Evolutionary conservation across 2,329 filamentous ascomycete genomes (phyloP).

Genomic region (Trichophyton schoenleinii): DNA sequence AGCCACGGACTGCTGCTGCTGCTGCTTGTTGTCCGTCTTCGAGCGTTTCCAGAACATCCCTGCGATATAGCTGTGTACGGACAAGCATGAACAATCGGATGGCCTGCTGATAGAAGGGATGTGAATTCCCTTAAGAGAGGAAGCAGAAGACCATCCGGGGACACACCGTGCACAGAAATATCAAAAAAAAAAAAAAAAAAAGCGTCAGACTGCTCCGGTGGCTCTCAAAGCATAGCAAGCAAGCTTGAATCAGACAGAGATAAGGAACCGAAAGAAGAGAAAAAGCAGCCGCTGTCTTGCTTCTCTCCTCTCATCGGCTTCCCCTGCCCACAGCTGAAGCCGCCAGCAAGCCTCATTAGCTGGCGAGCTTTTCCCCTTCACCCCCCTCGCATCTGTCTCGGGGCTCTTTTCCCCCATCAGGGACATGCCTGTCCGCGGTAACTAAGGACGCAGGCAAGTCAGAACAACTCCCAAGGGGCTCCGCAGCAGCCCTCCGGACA

Average conservation of each 20-base stretch:
- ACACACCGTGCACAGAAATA: neutral
- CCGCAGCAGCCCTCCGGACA: neutral
- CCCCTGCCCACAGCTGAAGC: neutral
- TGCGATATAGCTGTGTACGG: conserved; percentile 6
- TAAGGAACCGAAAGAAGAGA: no score
- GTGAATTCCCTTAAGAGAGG: neutral
- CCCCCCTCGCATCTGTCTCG: neutral
- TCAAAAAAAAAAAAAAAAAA: neutral
- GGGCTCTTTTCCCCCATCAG: neutral
- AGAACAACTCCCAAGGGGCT: neutral
- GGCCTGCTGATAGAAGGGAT: neutral
- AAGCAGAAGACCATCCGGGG: neutral
- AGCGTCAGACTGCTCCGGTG: neutral
- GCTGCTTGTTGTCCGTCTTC: neutral
- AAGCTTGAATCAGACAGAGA: neutral
- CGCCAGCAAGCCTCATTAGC: neutral
- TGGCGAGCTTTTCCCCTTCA: neutral
- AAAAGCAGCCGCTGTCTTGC: neutral
- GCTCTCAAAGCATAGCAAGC: no score
- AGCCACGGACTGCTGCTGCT: conserved; percentile 2
- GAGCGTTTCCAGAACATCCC: conserved; percentile 13
- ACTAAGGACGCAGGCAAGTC: no score
- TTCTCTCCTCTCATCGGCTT: neutral
- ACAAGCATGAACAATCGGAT: neutral
- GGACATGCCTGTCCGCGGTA: neutral